These are phyloP conservation scores for Talaromyces amestolkiae DNA, from an alignment of 2,329 filamentous ascomycete genomes.

Conservation along the genomic window DNA sequence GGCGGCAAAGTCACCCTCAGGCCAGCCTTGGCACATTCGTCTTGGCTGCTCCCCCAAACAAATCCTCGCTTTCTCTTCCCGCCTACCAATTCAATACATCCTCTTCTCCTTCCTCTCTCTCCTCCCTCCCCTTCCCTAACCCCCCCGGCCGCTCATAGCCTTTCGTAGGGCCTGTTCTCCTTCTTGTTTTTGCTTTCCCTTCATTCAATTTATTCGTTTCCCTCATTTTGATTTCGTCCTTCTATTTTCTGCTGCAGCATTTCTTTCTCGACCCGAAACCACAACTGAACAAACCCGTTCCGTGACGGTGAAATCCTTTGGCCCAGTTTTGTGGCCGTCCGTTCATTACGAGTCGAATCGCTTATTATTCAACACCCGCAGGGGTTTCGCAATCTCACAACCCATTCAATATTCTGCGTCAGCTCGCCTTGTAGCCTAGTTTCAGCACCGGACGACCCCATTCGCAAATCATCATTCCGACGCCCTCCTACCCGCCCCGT, in stretches of 20 bases:
- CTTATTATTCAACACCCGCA: neutral
- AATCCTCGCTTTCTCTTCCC: conserved; percentile 4
- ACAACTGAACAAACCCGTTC: neutral
- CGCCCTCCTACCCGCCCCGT: neutral
- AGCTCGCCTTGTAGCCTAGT: conserved; percentile 1
- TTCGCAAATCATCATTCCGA: neutral
- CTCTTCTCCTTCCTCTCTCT: conserved; percentile 18
- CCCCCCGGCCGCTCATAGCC: neutral
- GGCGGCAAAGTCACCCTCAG: conserved; percentile 7
- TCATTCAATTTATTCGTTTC: conserved; percentile 19
- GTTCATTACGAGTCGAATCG: conserved; percentile 32
- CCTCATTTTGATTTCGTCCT: conserved; percentile 18
- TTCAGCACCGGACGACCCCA: neutral
- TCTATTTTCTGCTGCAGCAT: conserved; percentile 15
- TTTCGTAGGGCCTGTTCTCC: conserved; percentile 15
- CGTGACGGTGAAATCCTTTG: conserved; percentile 18
- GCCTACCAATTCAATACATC: neutral
- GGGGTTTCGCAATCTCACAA: neutral
- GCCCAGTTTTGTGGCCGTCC: conserved; percentile 38
- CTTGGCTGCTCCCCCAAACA: conserved; percentile 12
- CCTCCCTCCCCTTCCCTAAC: conserved; percentile 20
- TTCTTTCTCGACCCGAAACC: conserved; percentile 15
- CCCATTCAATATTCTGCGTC: neutral
- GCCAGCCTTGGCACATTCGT: neutral
- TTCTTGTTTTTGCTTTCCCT: conserved; percentile 19